Conservation (phyloP, 2,329 filamentous ascomycete genomes). For the Pseudocercospora vitis region DNA sequence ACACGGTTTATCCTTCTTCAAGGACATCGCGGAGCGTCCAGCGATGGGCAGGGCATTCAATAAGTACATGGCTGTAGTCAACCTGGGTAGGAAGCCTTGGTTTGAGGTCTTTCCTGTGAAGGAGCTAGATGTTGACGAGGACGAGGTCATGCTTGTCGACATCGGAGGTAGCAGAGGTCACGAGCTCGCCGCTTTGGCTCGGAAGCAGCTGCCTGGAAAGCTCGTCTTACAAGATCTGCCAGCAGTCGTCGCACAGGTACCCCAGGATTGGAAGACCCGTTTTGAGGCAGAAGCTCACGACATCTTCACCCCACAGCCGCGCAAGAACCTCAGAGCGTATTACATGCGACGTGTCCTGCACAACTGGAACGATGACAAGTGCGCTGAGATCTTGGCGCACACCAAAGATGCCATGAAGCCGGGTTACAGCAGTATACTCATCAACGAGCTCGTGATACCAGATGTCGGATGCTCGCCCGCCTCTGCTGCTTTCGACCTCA, state of each 20-base stretch:
- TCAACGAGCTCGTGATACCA: conserved; percentile 11
- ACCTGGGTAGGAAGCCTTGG: not conserved
- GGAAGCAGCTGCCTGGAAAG: not conserved
- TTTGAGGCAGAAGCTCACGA: not conserved
- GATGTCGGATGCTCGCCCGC: conserved; percentile 6
- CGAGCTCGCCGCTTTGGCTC: not conserved
- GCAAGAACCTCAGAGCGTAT: conserved; percentile 27
- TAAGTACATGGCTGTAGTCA: not conserved
- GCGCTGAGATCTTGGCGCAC: conserved; percentile 19
- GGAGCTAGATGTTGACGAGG: not conserved
- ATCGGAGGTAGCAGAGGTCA: not conserved
- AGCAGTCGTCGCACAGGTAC: not conserved
- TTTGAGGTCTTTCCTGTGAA: not conserved
- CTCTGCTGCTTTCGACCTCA: not conserved
- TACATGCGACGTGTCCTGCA: conserved; percentile 28
- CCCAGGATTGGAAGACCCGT: not conserved
- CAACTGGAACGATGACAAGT: conserved; percentile 30
- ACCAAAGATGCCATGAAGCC: conserved; percentile 21
- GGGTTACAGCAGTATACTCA: conserved; percentile 6
- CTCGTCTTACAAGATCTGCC: conserved; percentile 4
- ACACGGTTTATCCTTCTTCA: not conserved
- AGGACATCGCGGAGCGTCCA: not conserved
- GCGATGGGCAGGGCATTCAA: conserved; percentile 2
- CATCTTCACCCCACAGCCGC: conserved; percentile 29
- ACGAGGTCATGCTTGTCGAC: conserved; percentile 4